Evolutionary conservation across 108 stramenopile species (phyloP).

Genomic region (Skeletonema menzelii): DNA sequence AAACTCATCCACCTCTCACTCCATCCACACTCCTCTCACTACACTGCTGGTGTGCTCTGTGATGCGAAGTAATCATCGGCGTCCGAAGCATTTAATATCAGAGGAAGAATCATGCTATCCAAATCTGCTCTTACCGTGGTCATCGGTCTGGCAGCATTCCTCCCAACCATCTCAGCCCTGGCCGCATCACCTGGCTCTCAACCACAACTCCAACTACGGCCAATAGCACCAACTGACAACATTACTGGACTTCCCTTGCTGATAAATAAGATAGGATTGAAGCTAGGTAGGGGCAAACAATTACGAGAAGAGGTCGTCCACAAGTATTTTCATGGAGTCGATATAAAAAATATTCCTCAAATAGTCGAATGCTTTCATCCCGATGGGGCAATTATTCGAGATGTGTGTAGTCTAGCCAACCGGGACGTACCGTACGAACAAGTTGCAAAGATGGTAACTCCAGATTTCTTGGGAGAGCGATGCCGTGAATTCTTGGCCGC

Average conservation of each 20-base stretch:
- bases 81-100: too few relatives aligned
- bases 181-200: background rate
- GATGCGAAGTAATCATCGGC: too few relatives aligned
- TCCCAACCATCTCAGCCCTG: background rate
- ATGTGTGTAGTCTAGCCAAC: constrained; percentile 51
- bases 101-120: background rate
- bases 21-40: too few relatives aligned
- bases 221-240: background rate
- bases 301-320: constrained; percentile 51
- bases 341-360: constrained; percentile 38
- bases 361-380: constrained; percentile 53
- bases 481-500: constrained; percentile 64
- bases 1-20: too few relatives aligned
- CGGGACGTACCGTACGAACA: constrained; percentile 2
- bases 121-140: background rate
- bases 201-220: background rate
- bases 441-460: constrained; percentile 16
- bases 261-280: background rate
- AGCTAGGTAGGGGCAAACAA: constrained; percentile 5
- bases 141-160: background rate
- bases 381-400: constrained; percentile 51
- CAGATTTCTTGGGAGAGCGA: constrained; percentile 52
- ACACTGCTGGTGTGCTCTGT: too few relatives aligned
- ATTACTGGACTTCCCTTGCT: background rate
- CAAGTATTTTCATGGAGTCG: constrained; percentile 64